Evolutionary conservation across 352 stramenopile species (phyloP), one percentile per base, ranked within the genome.

Genomic region (Globisporangium perplexum): DNA sequence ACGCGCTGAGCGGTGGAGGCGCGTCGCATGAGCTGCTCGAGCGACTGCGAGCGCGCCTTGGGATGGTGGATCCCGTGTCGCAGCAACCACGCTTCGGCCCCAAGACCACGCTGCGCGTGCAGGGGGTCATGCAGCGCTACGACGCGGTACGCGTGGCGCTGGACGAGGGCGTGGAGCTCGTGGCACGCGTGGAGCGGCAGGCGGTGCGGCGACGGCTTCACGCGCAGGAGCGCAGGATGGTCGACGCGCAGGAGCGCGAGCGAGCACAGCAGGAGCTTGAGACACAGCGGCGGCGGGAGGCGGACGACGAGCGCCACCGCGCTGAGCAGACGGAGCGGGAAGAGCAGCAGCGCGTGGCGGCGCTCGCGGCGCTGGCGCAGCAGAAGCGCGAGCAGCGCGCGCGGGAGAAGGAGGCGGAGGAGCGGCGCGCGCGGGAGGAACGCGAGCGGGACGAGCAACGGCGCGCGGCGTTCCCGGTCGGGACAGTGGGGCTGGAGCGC

Each of bases 91-190:
- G 83, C 8, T 91, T 90, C 28, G 83, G 83, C 0, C 81, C 83
- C 20, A 88, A 88, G 56, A 94, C 88, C 69, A 59, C 87, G 58
- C 61, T 65, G 8, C 85, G 77, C 55, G 83, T 91, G 8, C 56
- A 72, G 35, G 66, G 69, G 33, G 52, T 94, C 60, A 60, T 90
- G 50, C 42, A 47, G 47, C 63, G 64, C 20, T 87, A 83, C 35
- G 73, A 90, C 26, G 50, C 47, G 3, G 42, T 87, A n/a, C 60
- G 69, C 38, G 42, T 60, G 2, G 52, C 66, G 31, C n/a, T 79
- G 38, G 51, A 68, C 31, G 50, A 66, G 60, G 70, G 3, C 24
- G 68, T 26, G 20, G 55, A 57, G 3, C 55, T 77, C 35, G 45
- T 79, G 43, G 43, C 30, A 7, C 28, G 53, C 23, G 23, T 46